phyloP scores from a whole-genome alignment of 2,329 filamentous ascomycete species.

The Colletotrichum australisinense region DNA sequence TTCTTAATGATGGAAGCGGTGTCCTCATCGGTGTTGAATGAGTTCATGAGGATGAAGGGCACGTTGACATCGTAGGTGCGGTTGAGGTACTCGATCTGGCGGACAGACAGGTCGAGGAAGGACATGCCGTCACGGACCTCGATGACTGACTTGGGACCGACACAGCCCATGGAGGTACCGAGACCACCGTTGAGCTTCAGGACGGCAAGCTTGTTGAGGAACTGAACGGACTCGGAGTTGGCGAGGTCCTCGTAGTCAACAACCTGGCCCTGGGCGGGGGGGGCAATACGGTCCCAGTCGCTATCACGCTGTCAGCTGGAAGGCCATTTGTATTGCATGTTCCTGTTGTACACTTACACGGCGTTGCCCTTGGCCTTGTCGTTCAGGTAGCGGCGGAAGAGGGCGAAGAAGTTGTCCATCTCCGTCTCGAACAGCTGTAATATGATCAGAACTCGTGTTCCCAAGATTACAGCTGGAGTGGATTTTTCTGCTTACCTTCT shows the following conservation, averaged over 20 bases:
- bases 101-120: conserved; percentile 97
- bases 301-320: conserved; percentile 56
- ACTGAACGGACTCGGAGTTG: conserved; percentile 90
- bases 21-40: conserved; percentile 99
- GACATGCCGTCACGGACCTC: conserved; percentile 99
- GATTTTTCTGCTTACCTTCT: conserved; percentile 73
- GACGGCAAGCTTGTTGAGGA: conserved; percentile 96
- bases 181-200: conserved; percentile 99
- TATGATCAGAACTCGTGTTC: conserved; percentile 31
- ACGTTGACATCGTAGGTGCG: conserved; percentile 97
- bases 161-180: conserved; percentile 99
- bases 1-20: conserved; percentile 99
- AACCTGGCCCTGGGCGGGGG: conserved; percentile 92
- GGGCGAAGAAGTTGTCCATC: conserved; percentile 99
- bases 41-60: conserved; percentile 99
- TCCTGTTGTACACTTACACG: conserved; percentile 65
- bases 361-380: conserved; percentile 98
- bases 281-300: conserved; percentile 96
- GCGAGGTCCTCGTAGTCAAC: conserved; percentile 93
- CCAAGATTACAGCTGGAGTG: not conserved
- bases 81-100: conserved; percentile 99
- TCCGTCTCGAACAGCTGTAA: conserved; percentile 92
- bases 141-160: conserved; percentile 99
- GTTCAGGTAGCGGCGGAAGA: conserved; percentile 98
- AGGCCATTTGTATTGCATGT: not conserved